Percentiles rank a stretch among this genome's conserved stretches.
These are phyloP conservation scores for Neurospora sp. DNA, from an alignment of 2,329 filamentous ascomycete genomes.

Conservation along the genomic window DNA sequence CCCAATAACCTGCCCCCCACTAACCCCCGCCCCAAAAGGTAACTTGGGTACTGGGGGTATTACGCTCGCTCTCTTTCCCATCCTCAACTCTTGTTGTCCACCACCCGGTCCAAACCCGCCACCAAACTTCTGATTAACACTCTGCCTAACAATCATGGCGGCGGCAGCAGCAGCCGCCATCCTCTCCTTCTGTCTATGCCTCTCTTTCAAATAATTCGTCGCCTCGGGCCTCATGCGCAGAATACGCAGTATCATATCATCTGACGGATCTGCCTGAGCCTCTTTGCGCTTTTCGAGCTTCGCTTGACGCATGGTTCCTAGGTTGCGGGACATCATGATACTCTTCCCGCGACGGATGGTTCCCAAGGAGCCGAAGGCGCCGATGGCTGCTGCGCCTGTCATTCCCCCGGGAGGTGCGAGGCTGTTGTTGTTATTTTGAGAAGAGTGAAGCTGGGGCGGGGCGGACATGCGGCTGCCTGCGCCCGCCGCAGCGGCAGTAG, in stretches of 20 bases:
- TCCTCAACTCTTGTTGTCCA: background rate
- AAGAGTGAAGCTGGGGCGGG: slow-evolving; percentile 18
- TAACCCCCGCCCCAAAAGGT: background rate
- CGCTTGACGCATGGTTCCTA: slow-evolving; percentile 91
- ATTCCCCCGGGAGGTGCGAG: slow-evolving; percentile 51
- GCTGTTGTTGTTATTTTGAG: slow-evolving; percentile 45
- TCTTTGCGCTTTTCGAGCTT: slow-evolving; percentile 96
- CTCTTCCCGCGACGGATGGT: slow-evolving; percentile 60
- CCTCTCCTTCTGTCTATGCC: slow-evolving; percentile 87
- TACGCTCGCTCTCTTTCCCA: background rate
- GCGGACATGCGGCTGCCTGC: background rate
- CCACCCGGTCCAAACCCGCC: background rate
- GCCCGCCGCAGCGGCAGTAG: background rate
- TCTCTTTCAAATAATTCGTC: slow-evolving; percentile 73
- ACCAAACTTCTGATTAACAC: slow-evolving; percentile 48
- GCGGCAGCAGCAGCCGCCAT: slow-evolving; percentile 83
- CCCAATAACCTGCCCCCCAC: background rate
- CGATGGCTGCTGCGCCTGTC: slow-evolving; percentile 40
- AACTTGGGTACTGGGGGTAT: background rate
- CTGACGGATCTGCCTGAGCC: slow-evolving; percentile 89
- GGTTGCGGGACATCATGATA: slow-evolving; percentile 88
- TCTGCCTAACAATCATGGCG: slow-evolving; percentile 90
- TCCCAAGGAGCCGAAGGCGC: slow-evolving; percentile 63
- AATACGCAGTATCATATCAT: slow-evolving; percentile 96
- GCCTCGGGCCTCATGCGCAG: slow-evolving; percentile 92